Evolutionary conservation across 192 early-diverging fungal genomes (phyloP).

Genomic region (Linnemannia elongata): DNA sequence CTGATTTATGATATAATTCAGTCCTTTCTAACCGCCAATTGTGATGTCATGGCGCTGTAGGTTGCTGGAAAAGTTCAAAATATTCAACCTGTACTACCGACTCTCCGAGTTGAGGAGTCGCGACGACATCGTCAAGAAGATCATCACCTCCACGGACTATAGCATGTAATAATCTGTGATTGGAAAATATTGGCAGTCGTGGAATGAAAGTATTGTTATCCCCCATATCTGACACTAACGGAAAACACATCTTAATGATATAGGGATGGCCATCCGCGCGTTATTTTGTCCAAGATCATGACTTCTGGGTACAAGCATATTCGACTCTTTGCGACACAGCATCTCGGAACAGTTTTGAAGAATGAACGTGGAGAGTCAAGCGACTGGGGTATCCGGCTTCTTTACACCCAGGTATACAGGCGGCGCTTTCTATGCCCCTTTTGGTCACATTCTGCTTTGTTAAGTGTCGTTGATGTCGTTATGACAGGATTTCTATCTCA

Average conservation of each 20-base stretch:
- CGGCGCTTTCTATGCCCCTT: neutral
- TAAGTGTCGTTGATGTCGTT: neutral
- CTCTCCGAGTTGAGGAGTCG: slow-evolving; percentile 82
- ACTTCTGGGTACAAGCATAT: slow-evolving; percentile 87
- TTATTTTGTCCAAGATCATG: slow-evolving; percentile 87
- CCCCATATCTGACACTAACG: neutral
- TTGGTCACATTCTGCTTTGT: neutral
- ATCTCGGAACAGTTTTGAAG: slow-evolving; percentile 74
- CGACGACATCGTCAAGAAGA: slow-evolving; percentile 81
- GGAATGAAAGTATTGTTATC: neutral
- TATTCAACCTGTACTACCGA: slow-evolving; percentile 85
- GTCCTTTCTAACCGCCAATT: neutral
- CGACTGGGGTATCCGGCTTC: slow-evolving; percentile 79
- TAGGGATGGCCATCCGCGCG: slow-evolving; percentile 85
- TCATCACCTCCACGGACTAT: slow-evolving; percentile 83
- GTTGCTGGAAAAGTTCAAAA: slow-evolving; percentile 80
- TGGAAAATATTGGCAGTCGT: neutral
- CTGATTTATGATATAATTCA: slow-evolving; percentile 72
- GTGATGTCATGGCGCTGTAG: slow-evolving; percentile 43
- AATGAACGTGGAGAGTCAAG: slow-evolving; percentile 70
- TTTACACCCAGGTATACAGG: slow-evolving; percentile 73
- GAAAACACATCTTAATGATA: neutral
- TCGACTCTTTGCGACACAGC: slow-evolving; percentile 80
- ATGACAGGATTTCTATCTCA: neutral
- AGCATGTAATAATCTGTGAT: slow-evolving; percentile 57